Evolutionary conservation across 495 filamentous ascomycete genomes (phyloP).

Genomic region (Talaromyces liani): DNA sequence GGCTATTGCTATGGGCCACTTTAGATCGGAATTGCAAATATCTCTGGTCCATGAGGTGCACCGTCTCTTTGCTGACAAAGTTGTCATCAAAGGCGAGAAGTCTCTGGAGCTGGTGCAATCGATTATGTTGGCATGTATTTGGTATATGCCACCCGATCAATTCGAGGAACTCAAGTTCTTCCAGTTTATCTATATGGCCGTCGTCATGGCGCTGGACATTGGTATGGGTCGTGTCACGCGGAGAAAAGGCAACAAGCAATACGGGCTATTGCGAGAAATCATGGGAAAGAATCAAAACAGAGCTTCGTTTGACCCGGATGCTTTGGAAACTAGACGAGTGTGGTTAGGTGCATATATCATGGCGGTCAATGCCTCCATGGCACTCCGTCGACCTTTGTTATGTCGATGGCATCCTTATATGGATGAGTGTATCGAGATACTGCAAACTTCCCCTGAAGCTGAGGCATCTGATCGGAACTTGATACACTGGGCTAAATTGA

Average conservation of each 20-base stretch:
- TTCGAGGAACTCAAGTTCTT: constrained; percentile 79
- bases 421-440: constrained; percentile 62
- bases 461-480: constrained; percentile 59
- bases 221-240: constrained; percentile 54
- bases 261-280: constrained; percentile 24
- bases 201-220: constrained; percentile 80
- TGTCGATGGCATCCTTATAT: constrained; percentile 69
- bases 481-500: constrained; percentile 59
- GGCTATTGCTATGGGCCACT: constrained; percentile 45
- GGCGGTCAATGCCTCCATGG: constrained; percentile 54
- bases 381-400: constrained; percentile 64
- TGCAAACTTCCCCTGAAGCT: constrained; percentile 61
- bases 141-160: constrained; percentile 69
- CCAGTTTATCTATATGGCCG: constrained; percentile 70
- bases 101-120: constrained; percentile 73
- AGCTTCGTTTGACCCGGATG: constrained; percentile 49
- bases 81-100: constrained; percentile 64
- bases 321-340: constrained; percentile 58
- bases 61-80: constrained; percentile 56
- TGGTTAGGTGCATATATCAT: constrained; percentile 70
- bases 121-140: constrained; percentile 56
- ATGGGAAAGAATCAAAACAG: constrained; percentile 14
- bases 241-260: constrained; percentile 18
- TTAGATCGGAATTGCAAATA: constrained; percentile 40
- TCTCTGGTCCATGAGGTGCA: constrained; percentile 57